phyloP scores from a whole-genome alignment of 2,329 filamentous ascomycete species.

The Thielaviopsis musarum region DNA sequence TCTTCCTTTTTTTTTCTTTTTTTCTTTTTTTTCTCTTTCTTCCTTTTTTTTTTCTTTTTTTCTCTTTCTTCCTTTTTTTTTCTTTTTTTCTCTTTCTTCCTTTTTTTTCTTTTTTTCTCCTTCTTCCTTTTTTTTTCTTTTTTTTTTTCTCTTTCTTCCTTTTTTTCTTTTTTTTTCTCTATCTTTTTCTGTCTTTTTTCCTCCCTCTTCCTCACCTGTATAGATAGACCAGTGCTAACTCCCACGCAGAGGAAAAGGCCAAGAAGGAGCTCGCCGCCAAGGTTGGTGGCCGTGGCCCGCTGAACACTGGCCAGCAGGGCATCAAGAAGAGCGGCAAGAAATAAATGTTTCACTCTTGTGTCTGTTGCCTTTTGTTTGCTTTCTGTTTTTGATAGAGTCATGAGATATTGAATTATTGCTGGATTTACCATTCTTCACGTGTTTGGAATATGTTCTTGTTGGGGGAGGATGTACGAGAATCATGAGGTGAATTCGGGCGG shows the following conservation, averaged over 20 bases:
- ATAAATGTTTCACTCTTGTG: constrained; percentile 27
- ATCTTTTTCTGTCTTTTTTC: not conserved
- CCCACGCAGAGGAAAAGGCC: constrained; percentile 56
- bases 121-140: too few species aligned
- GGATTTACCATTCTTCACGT: too few species aligned
- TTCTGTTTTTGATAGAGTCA: too few species aligned
- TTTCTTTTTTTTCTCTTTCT: too few species aligned
- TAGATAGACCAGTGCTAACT: not conserved
- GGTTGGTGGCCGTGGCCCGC: constrained; percentile 72
- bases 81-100: not conserved
- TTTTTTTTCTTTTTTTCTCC: not conserved
- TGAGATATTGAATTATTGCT: too few species aligned
- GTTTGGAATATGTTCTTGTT: too few species aligned
- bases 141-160: not conserved
- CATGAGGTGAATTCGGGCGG: too few species aligned
- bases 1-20: too few species aligned
- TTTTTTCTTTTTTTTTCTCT: not conserved
- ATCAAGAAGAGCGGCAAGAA: constrained; percentile 99
- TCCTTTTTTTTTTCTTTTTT: not conserved
- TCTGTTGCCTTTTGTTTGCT: not conserved
- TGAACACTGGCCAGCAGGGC: constrained; percentile 69
- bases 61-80: not conserved
- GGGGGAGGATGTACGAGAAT: too few species aligned
- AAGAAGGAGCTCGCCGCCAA: constrained; percentile 71
- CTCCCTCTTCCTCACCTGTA: too few species aligned